Base-by-base conservation (phyloP, 371 early-diverging fungal species). In the Mucor ambiguus region DNA sequence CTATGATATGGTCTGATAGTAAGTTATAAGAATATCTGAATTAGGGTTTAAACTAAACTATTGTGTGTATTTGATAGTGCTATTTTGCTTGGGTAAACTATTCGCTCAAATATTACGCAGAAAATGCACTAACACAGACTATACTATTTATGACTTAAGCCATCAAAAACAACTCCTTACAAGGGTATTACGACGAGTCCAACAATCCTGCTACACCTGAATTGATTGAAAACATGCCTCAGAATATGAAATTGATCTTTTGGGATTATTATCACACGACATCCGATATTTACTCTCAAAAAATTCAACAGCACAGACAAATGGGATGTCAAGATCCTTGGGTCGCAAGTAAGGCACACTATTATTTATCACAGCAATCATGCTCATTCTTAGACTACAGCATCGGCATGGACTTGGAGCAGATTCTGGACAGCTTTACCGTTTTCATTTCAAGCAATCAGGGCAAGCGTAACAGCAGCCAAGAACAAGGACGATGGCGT, bases 1-100 rank as follows among this genome's bases (percentile, higher is more conserved):
- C 94, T 4, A 89, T 95, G 88, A 86, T 94, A 48, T 95, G 95
- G 95, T 93, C 93, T 3, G 95, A 95, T 68, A 93, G 90, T 90
- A 84, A 76, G 88, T 76, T 37, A 20, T 7, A 14, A 14, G 52
- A 3, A 24, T 58, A 18, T 11, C 26, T 35, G 20, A n/a, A 35
- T 28, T 29, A 33, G 20, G 33, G 2, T 56, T 22, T 56, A 16
- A 46, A 24, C 61, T 49, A 49, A 48, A 26, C 46, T 24, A n/a
- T 54, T 61, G 4, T 49, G 16, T 58, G 3, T 2, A 14, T 24
- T 12, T 24, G 16, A 10, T 60, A 87, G 88, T 89, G 90, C 74
- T 89, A 0, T 90, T 90, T 67, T 89, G 87, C 30, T 48, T 87
- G 63, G 82, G 84, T 83, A 58, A 58, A 32, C 22, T 57, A 28